Evolutionary conservation across 2,329 filamentous ascomycete genomes (phyloP), one percentile per base, ranked within the genome.

Genomic region (Cladophialophora yegresii): DNA sequence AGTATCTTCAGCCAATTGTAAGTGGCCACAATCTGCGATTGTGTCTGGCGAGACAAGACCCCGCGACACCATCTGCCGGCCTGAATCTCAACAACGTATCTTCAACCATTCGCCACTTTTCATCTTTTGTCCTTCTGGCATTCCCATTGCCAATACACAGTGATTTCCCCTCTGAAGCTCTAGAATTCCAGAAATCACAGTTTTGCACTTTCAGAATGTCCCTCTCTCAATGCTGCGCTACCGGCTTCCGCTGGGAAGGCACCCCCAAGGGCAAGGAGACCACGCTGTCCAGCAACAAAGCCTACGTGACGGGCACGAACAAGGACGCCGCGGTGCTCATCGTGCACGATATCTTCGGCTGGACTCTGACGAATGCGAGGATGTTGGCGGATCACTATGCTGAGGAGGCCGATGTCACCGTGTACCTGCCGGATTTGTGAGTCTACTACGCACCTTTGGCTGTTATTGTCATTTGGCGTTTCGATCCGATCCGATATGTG

Each of bases 341-440:
- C 65, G 74, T 83, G 61, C 71, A 73, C 49, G 79, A 81, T 67
- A 78, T 83, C 70, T 82, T 80, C 63, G 80, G 80, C 63, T 82
- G 76, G 77, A 76, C 75, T 7, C 75, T 81, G 36, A 70, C 72
- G 26, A 82, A 82, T 70, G 70, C 76, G 49, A 75, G 80, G 32
- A 65, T 82, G 7, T 72, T 82, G 20, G 80, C 80, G 12, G 80
- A 82, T 70, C 72, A 77, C 62, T 82, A 81, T 69, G 80, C 80
- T 28, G 75, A 77, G 66, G 74, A 74, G 13, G 74, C 73, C 9
- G 77, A 79, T 71, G 80, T 77, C 63, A 79, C 77, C 32, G 76
- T 75, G 62, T 81, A 81, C 70, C 68, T 82, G 20, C 71, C 79
- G 2, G 80, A 82, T 68, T 72, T 77, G 63, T 65, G 36, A 58